Evolutionary conservation across 495 filamentous ascomycete genomes (phyloP).

Genomic region (Viridothelium virens): DNA sequence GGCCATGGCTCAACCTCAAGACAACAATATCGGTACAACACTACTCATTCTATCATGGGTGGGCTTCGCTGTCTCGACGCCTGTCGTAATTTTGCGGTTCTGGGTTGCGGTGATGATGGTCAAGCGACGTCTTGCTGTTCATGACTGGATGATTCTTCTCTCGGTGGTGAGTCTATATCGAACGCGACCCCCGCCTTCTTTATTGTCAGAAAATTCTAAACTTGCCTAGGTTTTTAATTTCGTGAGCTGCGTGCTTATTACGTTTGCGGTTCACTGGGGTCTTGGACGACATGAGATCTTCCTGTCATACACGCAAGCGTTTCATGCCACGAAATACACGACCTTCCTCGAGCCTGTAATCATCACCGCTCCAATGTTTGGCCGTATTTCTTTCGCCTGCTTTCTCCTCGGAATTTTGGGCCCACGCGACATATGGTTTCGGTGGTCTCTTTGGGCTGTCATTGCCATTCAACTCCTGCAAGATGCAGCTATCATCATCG

Average conservation of each 20-base stretch:
- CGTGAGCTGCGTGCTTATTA: neutral
- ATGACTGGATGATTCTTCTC: slow-evolving; percentile 5
- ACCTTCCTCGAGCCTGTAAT: slow-evolving; percentile 7
- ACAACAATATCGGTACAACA: slow-evolving; percentile 1
- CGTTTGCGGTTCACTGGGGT: neutral
- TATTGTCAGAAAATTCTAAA: neutral
- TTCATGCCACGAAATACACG: slow-evolving; percentile 1
- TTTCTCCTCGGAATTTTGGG: neutral
- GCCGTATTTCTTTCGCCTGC: neutral
- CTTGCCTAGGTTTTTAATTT: neutral
- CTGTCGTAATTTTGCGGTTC: neutral
- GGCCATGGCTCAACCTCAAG: neutral
- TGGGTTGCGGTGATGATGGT: neutral
- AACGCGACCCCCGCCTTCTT: neutral
- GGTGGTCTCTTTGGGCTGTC: neutral
- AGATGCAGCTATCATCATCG: slow-evolving; percentile 2
- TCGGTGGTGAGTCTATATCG: neutral
- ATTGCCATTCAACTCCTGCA: slow-evolving; percentile 3
- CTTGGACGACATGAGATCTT: slow-evolving; percentile 9
- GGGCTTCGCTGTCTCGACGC: slow-evolving; percentile 1
- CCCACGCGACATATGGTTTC: neutral
- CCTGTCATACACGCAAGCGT: neutral
- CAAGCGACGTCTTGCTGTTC: neutral
- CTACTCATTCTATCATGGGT: slow-evolving; percentile 3
- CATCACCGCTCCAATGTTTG: slow-evolving; percentile 2